Evolutionary conservation across 768 basidiomycete species (phyloP).

Genomic region (Suillus discolor): DNA sequence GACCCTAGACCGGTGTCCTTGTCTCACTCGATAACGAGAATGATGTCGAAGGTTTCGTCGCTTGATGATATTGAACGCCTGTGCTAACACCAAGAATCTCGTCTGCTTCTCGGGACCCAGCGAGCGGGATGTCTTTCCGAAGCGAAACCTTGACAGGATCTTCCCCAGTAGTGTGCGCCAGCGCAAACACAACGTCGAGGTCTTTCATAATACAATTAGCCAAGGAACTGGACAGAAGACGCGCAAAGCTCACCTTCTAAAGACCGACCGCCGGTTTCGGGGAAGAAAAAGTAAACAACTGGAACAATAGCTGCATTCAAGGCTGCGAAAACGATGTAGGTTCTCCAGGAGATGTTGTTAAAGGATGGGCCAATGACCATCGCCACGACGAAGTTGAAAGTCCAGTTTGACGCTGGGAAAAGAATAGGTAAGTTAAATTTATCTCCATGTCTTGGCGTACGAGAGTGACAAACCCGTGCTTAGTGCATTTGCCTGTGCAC

Average conservation of each 20-base stretch:
- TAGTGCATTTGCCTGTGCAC: slow-evolving; percentile 33
- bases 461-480: slow-evolving; percentile 20
- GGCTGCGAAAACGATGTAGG: slow-evolving; percentile 13
- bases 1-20: neutral
- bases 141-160: slow-evolving; percentile 37
- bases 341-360: slow-evolving; percentile 14
- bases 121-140: slow-evolving; percentile 33
- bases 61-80: neutral
- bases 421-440: neutral
- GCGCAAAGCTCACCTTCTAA: slow-evolving; percentile 8
- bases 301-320: slow-evolving; percentile 12
- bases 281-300: slow-evolving; percentile 14
- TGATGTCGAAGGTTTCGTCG: neutral
- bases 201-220: slow-evolving; percentile 23
- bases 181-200: slow-evolving; percentile 35
- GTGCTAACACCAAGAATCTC: slow-evolving; percentile 32
- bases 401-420: slow-evolving; percentile 16
- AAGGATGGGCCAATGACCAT: slow-evolving; percentile 15
- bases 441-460: neutral
- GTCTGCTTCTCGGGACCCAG: slow-evolving; percentile 38
- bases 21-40: neutral
- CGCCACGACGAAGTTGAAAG: slow-evolving; percentile 17
- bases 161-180: slow-evolving; percentile 35
- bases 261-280: slow-evolving; percentile 15
- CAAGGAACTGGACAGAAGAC: neutral